These are phyloP conservation scores for Bifiguratus adelaidae DNA, from an alignment of 192 early-diverging fungal species.

Conservation along the genomic window DNA sequence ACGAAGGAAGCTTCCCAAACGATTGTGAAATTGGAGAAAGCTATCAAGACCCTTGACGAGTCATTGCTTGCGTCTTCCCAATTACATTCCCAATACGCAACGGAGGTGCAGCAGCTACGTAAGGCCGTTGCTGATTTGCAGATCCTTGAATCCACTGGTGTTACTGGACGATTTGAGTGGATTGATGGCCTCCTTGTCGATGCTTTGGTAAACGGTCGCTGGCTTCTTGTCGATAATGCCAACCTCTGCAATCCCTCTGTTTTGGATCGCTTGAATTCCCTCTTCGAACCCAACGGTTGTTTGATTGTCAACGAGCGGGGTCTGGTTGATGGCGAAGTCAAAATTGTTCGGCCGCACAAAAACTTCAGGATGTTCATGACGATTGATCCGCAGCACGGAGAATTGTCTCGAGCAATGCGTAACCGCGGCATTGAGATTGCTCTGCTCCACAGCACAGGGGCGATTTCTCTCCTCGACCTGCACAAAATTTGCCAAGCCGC, in stretches of 20 bases:
- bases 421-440: conserved; percentile 95
- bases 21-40: conserved; percentile 11
- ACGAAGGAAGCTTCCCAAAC: neutral
- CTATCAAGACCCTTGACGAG: conserved; percentile 13
- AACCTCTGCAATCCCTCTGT: conserved; percentile 93
- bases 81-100: neutral
- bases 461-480: too few species aligned
- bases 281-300: conserved; percentile 83
- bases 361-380: conserved; percentile 96
- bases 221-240: conserved; percentile 93
- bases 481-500: conserved; percentile 30
- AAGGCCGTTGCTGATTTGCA: too few species aligned
- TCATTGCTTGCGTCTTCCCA: neutral
- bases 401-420: conserved; percentile 94
- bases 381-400: conserved; percentile 83
- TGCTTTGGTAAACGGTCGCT: conserved; percentile 81
- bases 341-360: conserved; percentile 68
- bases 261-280: conserved; percentile 87
- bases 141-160: conserved; percentile 30
- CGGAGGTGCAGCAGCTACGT: neutral
- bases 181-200: conserved; percentile 89
- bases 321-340: conserved; percentile 68
- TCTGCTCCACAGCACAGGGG: conserved; percentile 42
- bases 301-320: conserved; percentile 87
- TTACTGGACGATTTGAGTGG: conserved; percentile 91